phyloP scores from a whole-genome alignment of 2,329 filamentous ascomycete genomes.

The Cytospora leucostoma region DNA sequence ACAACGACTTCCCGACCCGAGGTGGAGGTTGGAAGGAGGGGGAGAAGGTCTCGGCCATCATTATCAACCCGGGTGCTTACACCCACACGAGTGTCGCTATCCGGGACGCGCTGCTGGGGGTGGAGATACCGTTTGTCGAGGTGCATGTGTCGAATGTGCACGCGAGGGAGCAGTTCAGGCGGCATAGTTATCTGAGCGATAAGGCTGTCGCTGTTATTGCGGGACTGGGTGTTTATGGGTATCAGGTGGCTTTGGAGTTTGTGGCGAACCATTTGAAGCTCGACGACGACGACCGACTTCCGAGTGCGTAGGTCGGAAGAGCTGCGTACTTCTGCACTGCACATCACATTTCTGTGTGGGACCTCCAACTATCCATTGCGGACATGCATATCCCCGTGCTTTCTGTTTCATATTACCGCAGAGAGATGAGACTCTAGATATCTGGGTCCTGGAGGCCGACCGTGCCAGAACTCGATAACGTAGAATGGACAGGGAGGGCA shows the following conservation, averaged over 20 bases:
- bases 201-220: slow-evolving; percentile 75
- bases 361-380: neutral
- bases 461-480: too few species aligned
- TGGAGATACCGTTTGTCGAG: slow-evolving; percentile 74
- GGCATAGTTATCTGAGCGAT: slow-evolving; percentile 72
- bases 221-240: slow-evolving; percentile 65
- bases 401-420: too few species aligned
- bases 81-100: slow-evolving; percentile 78
- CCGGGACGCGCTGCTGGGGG: slow-evolving; percentile 70
- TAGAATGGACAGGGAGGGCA: too few species aligned
- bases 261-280: slow-evolving; percentile 49
- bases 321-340: neutral
- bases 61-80: slow-evolving; percentile 76
- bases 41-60: slow-evolving; percentile 58
- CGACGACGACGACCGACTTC: slow-evolving; percentile 30
- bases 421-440: too few species aligned
- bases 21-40: neutral
- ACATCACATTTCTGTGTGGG: neutral
- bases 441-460: too few species aligned
- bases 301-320: neutral
- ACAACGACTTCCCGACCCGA: slow-evolving; percentile 1
- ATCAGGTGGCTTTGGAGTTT: slow-evolving; percentile 61
- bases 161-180: slow-evolving; percentile 66
- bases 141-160: slow-evolving; percentile 78
- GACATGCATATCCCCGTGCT: too few species aligned